Evolutionary conservation across 83 land plant species (phyloP).

Genomic region (Picea abies): DNA sequence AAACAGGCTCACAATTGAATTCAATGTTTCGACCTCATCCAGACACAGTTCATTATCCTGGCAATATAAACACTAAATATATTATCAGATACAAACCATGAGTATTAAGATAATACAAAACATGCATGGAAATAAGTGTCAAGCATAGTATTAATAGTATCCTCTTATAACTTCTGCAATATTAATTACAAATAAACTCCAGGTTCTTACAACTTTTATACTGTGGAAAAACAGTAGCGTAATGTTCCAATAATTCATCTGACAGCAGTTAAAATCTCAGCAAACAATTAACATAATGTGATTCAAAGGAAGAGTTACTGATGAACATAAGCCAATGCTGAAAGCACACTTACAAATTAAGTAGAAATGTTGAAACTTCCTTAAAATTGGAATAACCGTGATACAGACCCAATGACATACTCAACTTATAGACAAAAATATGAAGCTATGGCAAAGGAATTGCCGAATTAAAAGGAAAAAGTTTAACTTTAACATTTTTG

Average conservation of each 20-base stretch:
- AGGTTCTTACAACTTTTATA: too few species aligned
- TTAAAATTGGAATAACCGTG: neutral
- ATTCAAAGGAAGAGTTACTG: too few species aligned
- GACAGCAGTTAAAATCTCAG: too few species aligned
- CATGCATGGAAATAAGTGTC: neutral
- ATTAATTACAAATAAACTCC: too few species aligned
- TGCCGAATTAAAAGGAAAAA: too few species aligned
- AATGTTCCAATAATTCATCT: too few species aligned
- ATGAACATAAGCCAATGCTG: too few species aligned
- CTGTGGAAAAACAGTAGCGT: neutral
- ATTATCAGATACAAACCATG: neutral
- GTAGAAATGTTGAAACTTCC: neutral
- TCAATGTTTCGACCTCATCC: conserved; percentile 63
- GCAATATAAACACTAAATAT: neutral
- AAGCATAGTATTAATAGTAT: too few species aligned
- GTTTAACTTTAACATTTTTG: too few species aligned
- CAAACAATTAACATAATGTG: too few species aligned
- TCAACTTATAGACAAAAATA: neutral
- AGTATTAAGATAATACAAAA: neutral
- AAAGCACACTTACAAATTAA: too few species aligned
- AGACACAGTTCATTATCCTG: conserved; percentile 59
- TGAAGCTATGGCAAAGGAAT: neutral
- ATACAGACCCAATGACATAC: neutral
- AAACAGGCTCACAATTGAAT: conserved; percentile 55
- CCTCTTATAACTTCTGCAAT: too few species aligned